Conservation (phyloP, 805 yeast species). For the Metschnikowia chrysomelidarum region DNA sequence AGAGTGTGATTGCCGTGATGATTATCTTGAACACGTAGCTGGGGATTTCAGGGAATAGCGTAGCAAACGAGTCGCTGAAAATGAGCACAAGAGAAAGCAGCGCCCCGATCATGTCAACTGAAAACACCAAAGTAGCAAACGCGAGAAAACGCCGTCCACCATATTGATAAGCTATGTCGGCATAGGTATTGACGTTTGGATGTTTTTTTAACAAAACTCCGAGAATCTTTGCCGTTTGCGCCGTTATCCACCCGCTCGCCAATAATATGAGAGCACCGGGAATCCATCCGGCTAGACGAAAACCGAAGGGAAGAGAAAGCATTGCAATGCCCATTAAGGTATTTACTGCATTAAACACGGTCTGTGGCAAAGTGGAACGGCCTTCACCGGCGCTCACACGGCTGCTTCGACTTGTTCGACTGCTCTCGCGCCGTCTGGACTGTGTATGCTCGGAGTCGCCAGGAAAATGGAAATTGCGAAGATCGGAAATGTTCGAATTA, state of each 20-base stretch:
- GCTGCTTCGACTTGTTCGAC: conserved; percentile 27
- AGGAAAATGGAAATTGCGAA: conserved; percentile 21
- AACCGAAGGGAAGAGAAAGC: conserved; percentile 68
- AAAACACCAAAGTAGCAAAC: conserved; percentile 48
- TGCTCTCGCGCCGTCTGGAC: background rate
- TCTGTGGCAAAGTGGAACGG: conserved; percentile 60
- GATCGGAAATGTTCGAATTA: too few species aligned
- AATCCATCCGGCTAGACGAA: conserved; percentile 67
- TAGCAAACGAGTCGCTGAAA: conserved; percentile 58
- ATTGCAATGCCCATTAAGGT: conserved; percentile 76
- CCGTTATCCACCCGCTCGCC: conserved; percentile 48
- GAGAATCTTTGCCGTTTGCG: conserved; percentile 52
- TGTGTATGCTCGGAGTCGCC: conserved; percentile 16
- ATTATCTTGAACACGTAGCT: conserved; percentile 28
- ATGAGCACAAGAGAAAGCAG: conserved; percentile 55
- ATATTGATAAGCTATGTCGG: conserved; percentile 85
- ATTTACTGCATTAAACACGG: conserved; percentile 74
- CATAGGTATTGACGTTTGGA: conserved; percentile 78
- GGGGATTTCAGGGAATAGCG: conserved; percentile 17
- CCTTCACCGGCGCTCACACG: conserved; percentile 7
- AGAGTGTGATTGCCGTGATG: conserved; percentile 38
- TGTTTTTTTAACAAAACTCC: conserved; percentile 79
- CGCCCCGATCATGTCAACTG: conserved; percentile 61
- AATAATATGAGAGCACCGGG: conserved; percentile 44
- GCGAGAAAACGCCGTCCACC: conserved; percentile 55